Conservation (phyloP, 2,329 filamentous ascomycete genomes). For the Hysterium pulicare region DNA sequence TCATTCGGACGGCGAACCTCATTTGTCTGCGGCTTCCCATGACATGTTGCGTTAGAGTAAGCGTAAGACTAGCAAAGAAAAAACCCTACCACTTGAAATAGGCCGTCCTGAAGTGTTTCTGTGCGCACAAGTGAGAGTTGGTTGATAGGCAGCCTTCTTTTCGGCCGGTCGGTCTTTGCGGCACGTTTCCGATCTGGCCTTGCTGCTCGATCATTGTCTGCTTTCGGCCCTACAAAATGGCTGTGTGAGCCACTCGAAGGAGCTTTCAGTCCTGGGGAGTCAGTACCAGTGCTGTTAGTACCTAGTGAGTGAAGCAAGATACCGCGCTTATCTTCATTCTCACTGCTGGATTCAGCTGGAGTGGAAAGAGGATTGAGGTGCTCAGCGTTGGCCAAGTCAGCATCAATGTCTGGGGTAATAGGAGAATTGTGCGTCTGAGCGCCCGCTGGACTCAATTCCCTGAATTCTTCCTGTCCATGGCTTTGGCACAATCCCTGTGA, state of each 20-base stretch:
- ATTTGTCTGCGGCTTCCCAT: slow-evolving; percentile 13
- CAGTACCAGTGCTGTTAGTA: too few species aligned
- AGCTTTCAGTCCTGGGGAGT: too few species aligned
- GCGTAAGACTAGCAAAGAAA: not conserved
- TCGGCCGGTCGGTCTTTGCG: slow-evolving; percentile 5
- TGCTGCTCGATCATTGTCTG: not conserved
- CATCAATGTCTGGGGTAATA: too few species aligned
- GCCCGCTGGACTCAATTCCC: not conserved
- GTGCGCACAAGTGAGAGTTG: slow-evolving; percentile 26
- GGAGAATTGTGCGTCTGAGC: not conserved
- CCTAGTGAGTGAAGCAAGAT: not conserved
- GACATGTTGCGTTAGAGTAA: slow-evolving; percentile 8
- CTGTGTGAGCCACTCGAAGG: not conserved
- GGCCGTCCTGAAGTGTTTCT: slow-evolving; percentile 23
- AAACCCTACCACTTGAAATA: slow-evolving; percentile 21
- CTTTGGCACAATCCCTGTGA: not conserved
- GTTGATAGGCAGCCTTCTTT: slow-evolving; percentile 20
- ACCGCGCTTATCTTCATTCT: not conserved
- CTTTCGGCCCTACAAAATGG: not conserved
- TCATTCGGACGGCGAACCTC: slow-evolving; percentile 7
- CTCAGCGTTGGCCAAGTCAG: too few species aligned
- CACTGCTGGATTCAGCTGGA: not conserved
- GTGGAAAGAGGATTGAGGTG: too few species aligned
- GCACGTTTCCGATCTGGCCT: not conserved
- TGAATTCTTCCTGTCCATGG: not conserved